These are phyloP conservation scores for Cyphellophora attinorum DNA, from an alignment of 2,329 filamentous ascomycete species.

Conservation along the genomic window DNA sequence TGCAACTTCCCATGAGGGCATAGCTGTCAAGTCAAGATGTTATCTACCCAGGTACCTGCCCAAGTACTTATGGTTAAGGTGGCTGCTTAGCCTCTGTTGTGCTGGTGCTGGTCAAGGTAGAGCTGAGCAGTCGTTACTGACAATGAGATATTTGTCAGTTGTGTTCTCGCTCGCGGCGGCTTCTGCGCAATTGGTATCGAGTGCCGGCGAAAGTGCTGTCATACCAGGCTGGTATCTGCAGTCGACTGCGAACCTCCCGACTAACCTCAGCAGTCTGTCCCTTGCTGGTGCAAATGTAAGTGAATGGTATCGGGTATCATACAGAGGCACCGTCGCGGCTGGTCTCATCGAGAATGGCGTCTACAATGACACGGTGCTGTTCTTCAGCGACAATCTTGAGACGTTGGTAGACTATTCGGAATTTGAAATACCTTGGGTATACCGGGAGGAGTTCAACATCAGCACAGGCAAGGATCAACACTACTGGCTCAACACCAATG, in stretches of 20 bases:
- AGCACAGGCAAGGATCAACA: conserved; percentile 27
- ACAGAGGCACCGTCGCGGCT: conserved; percentile 48
- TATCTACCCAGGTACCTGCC: no score
- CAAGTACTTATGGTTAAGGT: neutral
- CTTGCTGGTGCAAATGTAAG: conserved; percentile 35
- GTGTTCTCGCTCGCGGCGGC: no score
- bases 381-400: conserved; percentile 45
- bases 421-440: conserved; percentile 50
- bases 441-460: conserved; percentile 44
- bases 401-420: conserved; percentile 32
- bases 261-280: conserved; percentile 32
- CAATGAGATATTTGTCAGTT: neutral
- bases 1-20: neutral
- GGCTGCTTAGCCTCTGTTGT: neutral
- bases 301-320: conserved; percentile 42
- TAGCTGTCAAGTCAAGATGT: no score
- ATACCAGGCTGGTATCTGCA: conserved; percentile 41
- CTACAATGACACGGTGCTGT: conserved; percentile 45
- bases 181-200: conserved; percentile 1
- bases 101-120: neutral
- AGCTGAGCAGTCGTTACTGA: neutral
- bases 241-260: conserved; percentile 29
- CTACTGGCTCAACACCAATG: conserved; percentile 47
- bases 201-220: conserved; percentile 18
- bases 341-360: conserved; percentile 44